Percentiles rank a stretch among this genome's conserved stretches.
Conservation (phyloP, 805 yeast genomes). For the Saccharomyces kudriavzevii region DNA sequence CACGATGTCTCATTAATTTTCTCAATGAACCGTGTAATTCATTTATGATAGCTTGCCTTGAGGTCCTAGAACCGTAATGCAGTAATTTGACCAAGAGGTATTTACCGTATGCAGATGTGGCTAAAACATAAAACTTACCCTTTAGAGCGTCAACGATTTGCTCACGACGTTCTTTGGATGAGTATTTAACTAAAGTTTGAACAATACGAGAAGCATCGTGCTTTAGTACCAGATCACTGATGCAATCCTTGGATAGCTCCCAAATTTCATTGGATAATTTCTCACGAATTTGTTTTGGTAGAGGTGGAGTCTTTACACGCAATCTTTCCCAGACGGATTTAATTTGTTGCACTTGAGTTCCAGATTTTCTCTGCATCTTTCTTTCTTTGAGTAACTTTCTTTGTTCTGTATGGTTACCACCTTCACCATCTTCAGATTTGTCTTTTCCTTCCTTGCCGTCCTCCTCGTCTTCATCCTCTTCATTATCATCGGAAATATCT, state of each 20-base stretch:
- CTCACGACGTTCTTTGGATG: constrained; percentile 71
- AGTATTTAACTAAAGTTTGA: constrained; percentile 84
- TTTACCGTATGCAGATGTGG: constrained; percentile 90
- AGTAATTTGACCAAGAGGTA: constrained; percentile 79
- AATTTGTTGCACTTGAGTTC: constrained; percentile 73
- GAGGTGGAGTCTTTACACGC: constrained; percentile 74
- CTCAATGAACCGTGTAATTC: constrained; percentile 88
- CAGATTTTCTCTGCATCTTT: constrained; percentile 81
- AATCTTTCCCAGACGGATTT: constrained; percentile 86
- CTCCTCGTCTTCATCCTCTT: constrained; percentile 24
- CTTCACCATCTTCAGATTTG: constrained; percentile 30
- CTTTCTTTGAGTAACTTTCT: constrained; percentile 70
- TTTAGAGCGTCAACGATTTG: constrained; percentile 58
- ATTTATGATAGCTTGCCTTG: constrained; percentile 64
- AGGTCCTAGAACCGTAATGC: constrained; percentile 83
- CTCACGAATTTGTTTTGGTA: constrained; percentile 68
- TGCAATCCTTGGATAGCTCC: constrained; percentile 68
- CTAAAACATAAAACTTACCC: constrained; percentile 71
- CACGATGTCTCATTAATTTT: constrained; percentile 91
- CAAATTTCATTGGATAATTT: constrained; percentile 77
- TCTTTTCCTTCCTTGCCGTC: constrained; percentile 28
- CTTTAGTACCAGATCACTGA: constrained; percentile 80
- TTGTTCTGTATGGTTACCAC: constrained; percentile 68
- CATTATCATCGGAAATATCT: constrained; percentile 23
- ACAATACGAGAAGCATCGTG: constrained; percentile 96